Base-by-base conservation (phyloP, 495 filamentous ascomycete genomes). In the Oidiodendron maius region DNA sequence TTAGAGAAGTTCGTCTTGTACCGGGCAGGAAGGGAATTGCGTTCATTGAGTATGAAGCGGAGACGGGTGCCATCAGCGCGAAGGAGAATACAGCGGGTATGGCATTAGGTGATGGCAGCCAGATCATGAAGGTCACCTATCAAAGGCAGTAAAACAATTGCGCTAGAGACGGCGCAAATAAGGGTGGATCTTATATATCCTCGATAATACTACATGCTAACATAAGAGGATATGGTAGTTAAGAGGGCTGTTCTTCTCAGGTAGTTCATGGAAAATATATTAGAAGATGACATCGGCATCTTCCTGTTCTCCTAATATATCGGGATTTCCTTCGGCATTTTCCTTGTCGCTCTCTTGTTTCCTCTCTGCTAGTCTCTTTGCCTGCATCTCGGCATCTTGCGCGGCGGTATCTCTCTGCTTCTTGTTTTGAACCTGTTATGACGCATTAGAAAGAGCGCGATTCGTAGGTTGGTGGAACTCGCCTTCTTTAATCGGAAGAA, bases 401-500 rank as follows among this genome's bases (percentile, higher is more conserved):
- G 77, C 82, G 2, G 85, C 86, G 15, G 64, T 82, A 46, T 95
- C 91, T 56, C 89, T 71, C 61, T 94, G 86, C 62, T 98, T 98
- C 71, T 96, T 96, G 59, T 77, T 78, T n/a, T 89, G 89, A 18
- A 96, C 68, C 64, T 67, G 37, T 11, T 5, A 9, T 10, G n/a
- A 32, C 12, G 26, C 15, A 25, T 59, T 39, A 55, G 41, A 12
- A 9, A 41, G 12, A 13, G 45, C 15, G 12, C 13, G 34, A 16
- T 4, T 13, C n/a, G 17, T 40, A 25, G 35, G n/a, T 17, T 23
- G 35, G 17, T 24, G 30, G 53, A 55, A 38, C 58, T 56, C 45
- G 67, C 91, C 75, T 99, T 99, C 74, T 97, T 99, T 58, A 99
- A 71, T 43, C 93, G 81, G 66, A 95, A 98, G 68, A 99, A 99